These are phyloP conservation scores for Pichia exigua DNA, from an alignment of 805 yeast species.

Conservation along the genomic window DNA sequence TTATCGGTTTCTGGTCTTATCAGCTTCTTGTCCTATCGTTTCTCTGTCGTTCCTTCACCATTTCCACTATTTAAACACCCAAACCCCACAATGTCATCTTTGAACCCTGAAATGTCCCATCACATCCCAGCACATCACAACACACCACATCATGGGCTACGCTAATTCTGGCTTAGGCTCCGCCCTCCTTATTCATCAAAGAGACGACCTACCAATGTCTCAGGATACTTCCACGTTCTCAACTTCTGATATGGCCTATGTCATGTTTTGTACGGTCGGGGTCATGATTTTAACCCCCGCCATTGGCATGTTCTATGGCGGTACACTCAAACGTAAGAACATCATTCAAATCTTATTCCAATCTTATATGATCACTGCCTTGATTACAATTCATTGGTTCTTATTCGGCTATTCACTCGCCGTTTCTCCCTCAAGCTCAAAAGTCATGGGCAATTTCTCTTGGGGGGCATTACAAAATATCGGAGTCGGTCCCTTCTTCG, in stretches of 20 bases:
- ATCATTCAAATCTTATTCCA: constrained; percentile 38
- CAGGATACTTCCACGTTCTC: constrained; percentile 31
- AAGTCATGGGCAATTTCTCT: constrained; percentile 30
- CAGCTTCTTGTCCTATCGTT: too few relatives aligned
- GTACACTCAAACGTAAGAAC: constrained; percentile 34
- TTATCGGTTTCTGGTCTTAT: too few relatives aligned
- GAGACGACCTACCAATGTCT: constrained; percentile 22
- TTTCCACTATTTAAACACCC: neutral
- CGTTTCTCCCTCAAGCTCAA: constrained; percentile 27
- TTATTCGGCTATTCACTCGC: constrained; percentile 40
- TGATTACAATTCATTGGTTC: constrained; percentile 36
- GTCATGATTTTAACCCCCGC: constrained; percentile 41
- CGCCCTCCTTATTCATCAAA: constrained; percentile 18
- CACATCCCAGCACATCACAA: neutral
- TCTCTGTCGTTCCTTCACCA: neutral
- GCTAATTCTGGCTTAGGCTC: constrained; percentile 28
- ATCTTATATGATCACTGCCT: constrained; percentile 34
- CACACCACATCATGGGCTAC: constrained; percentile 16
- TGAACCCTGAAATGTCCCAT: too few relatives aligned
- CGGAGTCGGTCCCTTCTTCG: constrained; percentile 33
- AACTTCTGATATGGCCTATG: constrained; percentile 43
- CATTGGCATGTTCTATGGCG: constrained; percentile 39
- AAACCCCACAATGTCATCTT: too few relatives aligned
- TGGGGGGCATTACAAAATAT: constrained; percentile 34
- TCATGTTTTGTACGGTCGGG: constrained; percentile 39